These are phyloP conservation scores for Lichtheimia corymbifera DNA, from an alignment of 371 early-diverging fungal genomes.

Conservation along the genomic window DNA sequence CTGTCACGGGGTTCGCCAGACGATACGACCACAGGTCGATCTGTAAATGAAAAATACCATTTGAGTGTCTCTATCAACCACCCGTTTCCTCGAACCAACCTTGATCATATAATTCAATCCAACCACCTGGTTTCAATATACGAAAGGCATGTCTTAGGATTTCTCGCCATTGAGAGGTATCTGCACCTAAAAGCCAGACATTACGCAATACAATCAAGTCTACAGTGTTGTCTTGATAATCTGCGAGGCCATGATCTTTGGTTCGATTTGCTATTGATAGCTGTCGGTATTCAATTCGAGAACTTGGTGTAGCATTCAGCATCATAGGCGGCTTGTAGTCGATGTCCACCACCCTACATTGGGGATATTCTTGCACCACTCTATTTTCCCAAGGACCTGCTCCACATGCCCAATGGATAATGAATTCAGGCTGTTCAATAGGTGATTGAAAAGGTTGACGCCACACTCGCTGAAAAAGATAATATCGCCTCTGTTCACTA, in stretches of 20 bases:
- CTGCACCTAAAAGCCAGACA: slow-evolving; percentile 4
- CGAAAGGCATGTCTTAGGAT: not conserved
- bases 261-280: not conserved
- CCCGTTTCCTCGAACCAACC: not conserved
- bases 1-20: not conserved
- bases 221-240: slow-evolving; percentile 1
- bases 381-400: slow-evolving; percentile 5
- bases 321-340: slow-evolving; percentile 1
- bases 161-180: not conserved
- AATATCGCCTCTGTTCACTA: not conserved
- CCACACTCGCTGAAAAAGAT: not conserved
- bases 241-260: slow-evolving; percentile 4
- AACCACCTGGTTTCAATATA: slow-evolving; percentile 9
- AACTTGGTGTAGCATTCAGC: not conserved
- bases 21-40: not conserved
- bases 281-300: not conserved
- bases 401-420: slow-evolving; percentile 4
- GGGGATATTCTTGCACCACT: slow-evolving; percentile 2
- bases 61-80: not conserved
- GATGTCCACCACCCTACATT: not conserved
- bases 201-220: slow-evolving; percentile 4
- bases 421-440: slow-evolving; percentile 1
- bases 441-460: not conserved
- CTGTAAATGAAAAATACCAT: not conserved
- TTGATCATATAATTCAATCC: slow-evolving; percentile 10